Conservation (phyloP, 2,329 filamentous ascomycete species). For the Claviceps arundinis region DNA sequence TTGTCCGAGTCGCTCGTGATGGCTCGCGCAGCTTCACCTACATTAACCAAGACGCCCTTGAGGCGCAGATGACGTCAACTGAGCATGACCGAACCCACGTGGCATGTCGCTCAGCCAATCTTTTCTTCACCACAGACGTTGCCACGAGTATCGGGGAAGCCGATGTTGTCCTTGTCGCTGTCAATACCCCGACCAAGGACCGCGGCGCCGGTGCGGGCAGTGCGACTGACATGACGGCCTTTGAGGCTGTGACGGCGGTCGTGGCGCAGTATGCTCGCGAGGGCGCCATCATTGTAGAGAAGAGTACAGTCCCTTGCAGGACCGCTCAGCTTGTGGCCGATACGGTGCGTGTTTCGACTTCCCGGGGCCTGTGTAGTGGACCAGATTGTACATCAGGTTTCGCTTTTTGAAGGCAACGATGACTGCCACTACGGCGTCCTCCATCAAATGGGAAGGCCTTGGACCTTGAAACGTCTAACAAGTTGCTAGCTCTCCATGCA, state of each 20-base stretch:
- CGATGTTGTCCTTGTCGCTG: constrained; percentile 61
- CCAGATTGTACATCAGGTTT: not conserved
- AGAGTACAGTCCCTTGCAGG: constrained; percentile 65
- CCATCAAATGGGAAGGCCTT: no score
- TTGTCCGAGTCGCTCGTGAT: constrained; percentile 52
- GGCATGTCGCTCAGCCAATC: constrained; percentile 43
- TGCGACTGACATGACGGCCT: constrained; percentile 58
- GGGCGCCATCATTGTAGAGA: constrained; percentile 66
- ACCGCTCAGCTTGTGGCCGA: constrained; percentile 58
- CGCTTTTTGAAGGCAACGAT: no score
- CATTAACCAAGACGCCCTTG: constrained; percentile 21
- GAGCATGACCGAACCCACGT: constrained; percentile 21
- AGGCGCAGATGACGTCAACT: constrained; percentile 18
- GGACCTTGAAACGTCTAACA: no score
- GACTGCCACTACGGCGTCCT: no score
- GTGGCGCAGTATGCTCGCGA: constrained; percentile 53
- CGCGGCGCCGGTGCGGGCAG: constrained; percentile 55
- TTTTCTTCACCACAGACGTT: constrained; percentile 61
- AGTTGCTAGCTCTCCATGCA: constrained; percentile 36
- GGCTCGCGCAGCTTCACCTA: constrained; percentile 34
- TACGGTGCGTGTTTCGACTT: constrained; percentile 36
- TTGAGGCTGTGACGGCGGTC: constrained; percentile 55
- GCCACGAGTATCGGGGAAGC: constrained; percentile 48
- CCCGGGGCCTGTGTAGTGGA: not conserved
- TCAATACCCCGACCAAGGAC: constrained; percentile 69